phyloP scores from a whole-genome alignment of 2,329 filamentous ascomycete genomes.

The Ophiocordyceps robertsii region DNA sequence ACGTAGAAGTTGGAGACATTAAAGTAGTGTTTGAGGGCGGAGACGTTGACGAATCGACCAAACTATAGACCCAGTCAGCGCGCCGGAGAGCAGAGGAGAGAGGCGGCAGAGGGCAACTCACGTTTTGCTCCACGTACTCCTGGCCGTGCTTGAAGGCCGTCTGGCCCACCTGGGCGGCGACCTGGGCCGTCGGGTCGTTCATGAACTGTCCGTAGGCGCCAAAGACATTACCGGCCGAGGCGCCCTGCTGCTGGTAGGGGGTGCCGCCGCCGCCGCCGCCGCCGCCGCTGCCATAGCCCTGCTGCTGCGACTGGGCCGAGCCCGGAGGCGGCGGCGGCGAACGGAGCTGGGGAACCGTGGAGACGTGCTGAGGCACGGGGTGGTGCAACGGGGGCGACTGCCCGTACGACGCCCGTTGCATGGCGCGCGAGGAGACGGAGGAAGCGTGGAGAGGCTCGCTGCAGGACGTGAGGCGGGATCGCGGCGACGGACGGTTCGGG shows the following conservation, averaged over 20 bases:
- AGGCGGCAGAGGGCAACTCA: conserved; percentile 28
- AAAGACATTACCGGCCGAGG: conserved; percentile 38
- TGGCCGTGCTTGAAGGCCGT: conserved; percentile 83
- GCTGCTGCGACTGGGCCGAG: conserved; percentile 52
- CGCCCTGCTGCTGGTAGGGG: conserved; percentile 57
- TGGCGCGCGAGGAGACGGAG: conserved; percentile 21
- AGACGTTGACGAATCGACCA: conserved; percentile 74
- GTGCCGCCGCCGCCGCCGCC: conserved; percentile 37
- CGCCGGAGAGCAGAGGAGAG: background rate
- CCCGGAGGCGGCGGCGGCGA: conserved; percentile 75
- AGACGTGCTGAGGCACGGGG: conserved; percentile 95
- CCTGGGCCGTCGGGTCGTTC: conserved; percentile 86
- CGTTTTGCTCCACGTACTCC: conserved; percentile 91
- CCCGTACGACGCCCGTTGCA: conserved; percentile 79
- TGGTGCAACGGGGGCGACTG: conserved; percentile 92
- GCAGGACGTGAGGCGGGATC: background rate
- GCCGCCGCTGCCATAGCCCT: conserved; percentile 40
- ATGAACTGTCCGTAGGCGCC: conserved; percentile 84
- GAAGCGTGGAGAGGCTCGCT: background rate
- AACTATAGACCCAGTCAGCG: conserved; percentile 22
- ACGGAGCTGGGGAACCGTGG: conserved; percentile 90
- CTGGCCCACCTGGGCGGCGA: conserved; percentile 89
- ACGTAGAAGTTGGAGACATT: conserved; percentile 98
- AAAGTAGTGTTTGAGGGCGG: conserved; percentile 95
- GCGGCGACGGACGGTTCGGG: background rate